Conservation (phyloP, 2,329 filamentous ascomycete species). For the Lachnum nothofagi region DNA sequence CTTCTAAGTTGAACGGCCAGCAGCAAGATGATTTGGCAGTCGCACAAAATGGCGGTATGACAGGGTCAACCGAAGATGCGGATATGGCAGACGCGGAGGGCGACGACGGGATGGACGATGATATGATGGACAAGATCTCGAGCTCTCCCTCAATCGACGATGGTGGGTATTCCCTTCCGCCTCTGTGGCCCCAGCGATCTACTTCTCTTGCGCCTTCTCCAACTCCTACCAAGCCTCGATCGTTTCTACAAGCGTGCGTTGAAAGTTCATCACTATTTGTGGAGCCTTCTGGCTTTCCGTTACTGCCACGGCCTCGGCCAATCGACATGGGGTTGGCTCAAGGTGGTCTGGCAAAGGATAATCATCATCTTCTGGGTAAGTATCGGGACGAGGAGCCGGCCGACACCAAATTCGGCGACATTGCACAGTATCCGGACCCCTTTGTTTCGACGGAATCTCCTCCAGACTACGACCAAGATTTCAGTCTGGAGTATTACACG, state of each 20-base stretch:
- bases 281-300: conserved; percentile 28
- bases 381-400: conserved; percentile 39
- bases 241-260: conserved; percentile 31
- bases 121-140: conserved; percentile 98
- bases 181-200: conserved; percentile 28
- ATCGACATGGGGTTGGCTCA: conserved; percentile 26
- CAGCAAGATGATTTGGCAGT: conserved; percentile 55
- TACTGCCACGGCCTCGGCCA: conserved; percentile 18
- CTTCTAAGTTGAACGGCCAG: conserved; percentile 39
- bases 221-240: conserved; percentile 11
- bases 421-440: background rate
- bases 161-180: conserved; percentile 65
- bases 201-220: conserved; percentile 25
- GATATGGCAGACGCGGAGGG: conserved; percentile 64
- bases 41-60: conserved; percentile 55
- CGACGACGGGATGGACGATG: conserved; percentile 71
- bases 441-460: background rate
- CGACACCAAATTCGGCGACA: conserved; percentile 1
- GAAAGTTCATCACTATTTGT: conserved; percentile 32
- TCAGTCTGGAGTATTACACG: conserved; percentile 5
- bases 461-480: conserved; percentile 14
- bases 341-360: conserved; percentile 19
- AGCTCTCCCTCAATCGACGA: conserved; percentile 98
- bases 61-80: conserved; percentile 50
- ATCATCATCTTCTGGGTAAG: conserved; percentile 46